phyloP scores from a whole-genome alignment of 805 yeast genomes.

The Suhomyces emberorum region DNA sequence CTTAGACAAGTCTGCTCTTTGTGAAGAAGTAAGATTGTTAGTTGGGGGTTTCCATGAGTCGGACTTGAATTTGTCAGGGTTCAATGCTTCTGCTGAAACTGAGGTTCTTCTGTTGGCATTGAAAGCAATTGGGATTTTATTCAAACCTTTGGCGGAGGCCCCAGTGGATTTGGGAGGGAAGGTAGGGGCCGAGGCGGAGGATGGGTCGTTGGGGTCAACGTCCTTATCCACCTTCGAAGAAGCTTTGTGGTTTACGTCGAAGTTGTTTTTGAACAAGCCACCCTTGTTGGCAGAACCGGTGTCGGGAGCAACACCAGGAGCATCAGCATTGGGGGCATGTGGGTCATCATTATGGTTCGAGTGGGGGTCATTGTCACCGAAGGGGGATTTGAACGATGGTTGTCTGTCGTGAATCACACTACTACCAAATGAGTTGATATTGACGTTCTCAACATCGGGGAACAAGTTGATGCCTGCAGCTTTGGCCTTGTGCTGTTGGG shows the following conservation, averaged over 20 bases:
- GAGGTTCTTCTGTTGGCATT: slow-evolving; percentile 84
- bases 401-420: slow-evolving; percentile 32
- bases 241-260: slow-evolving; percentile 12
- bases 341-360: slow-evolving; percentile 30
- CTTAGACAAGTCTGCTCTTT: slow-evolving; percentile 62
- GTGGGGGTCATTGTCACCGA: slow-evolving; percentile 64
- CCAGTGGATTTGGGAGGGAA: slow-evolving; percentile 17
- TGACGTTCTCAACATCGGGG: slow-evolving; percentile 35
- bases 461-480: slow-evolving; percentile 50
- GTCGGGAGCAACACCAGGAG: slow-evolving; percentile 4
- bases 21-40: slow-evolving; percentile 59
- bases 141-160: slow-evolving; percentile 19
- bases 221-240: slow-evolving; percentile 6
- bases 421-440: slow-evolving; percentile 28
- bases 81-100: slow-evolving; percentile 84
- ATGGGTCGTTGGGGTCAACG: slow-evolving; percentile 13
- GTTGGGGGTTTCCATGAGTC: slow-evolving; percentile 75
- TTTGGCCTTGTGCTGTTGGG: slow-evolving; percentile 46
- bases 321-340: slow-evolving; percentile 14
- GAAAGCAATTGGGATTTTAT: slow-evolving; percentile 54
- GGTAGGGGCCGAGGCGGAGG: slow-evolving; percentile 15
- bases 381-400: slow-evolving; percentile 58
- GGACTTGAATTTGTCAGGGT: slow-evolving; percentile 64
- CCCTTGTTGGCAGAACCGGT: slow-evolving; percentile 7
- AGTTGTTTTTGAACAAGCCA: slow-evolving; percentile 13